Evolutionary conservation across 768 basidiomycete genomes (phyloP).

Genomic region (Pisolithus marmoratus): DNA sequence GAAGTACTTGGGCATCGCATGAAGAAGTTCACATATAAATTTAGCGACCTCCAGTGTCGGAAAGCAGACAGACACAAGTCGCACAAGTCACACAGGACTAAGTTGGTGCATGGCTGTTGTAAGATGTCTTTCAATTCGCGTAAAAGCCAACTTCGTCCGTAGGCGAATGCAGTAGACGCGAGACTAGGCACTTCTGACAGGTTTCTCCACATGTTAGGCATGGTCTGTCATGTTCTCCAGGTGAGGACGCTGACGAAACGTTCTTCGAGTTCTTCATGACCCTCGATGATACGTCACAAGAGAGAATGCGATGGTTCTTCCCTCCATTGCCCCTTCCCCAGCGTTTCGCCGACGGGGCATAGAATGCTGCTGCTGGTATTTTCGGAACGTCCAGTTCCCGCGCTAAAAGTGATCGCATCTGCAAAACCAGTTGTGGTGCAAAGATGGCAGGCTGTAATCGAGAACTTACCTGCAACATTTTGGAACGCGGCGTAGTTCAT

Average conservation of each 20-base stretch:
- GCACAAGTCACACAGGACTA: no score
- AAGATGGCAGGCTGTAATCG: background rate
- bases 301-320: conserved; percentile 23
- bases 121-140: conserved; percentile 14
- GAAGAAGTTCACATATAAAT: conserved; percentile 4
- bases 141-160: conserved; percentile 15
- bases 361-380: conserved; percentile 36
- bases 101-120: background rate
- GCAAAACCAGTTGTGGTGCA: background rate
- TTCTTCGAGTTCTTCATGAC: conserved; percentile 27
- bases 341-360: conserved; percentile 31
- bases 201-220: conserved; percentile 1
- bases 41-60: background rate
- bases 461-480: conserved; percentile 26
- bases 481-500: conserved; percentile 25
- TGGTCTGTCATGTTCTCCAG: background rate
- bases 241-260: conserved; percentile 12
- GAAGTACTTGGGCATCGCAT: conserved; percentile 11
- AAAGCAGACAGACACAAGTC: background rate
- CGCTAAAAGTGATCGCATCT: conserved; percentile 33
- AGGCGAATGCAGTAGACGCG: conserved; percentile 9
- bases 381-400: conserved; percentile 30
- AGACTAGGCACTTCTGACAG: conserved; percentile 5
- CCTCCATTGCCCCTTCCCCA: conserved; percentile 26
- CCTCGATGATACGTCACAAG: conserved; percentile 27